Evolutionary conservation across 441 rosid genomes (phyloP), one percentile per base, ranked within the genome.

Genomic region (Erysimum cheiri): DNA sequence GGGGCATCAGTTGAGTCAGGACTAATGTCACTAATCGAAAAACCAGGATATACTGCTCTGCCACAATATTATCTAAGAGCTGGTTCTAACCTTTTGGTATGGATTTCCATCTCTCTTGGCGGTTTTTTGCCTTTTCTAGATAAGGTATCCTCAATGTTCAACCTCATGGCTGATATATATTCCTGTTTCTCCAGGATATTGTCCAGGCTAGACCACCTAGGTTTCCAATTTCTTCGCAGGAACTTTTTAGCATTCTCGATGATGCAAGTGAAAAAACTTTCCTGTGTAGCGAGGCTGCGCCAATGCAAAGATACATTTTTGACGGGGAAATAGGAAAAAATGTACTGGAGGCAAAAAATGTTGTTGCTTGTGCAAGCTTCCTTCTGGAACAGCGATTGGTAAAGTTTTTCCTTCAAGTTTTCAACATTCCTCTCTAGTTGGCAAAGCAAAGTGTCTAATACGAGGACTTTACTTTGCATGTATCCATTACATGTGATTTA

Each of bases 231-330:
- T 77, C 96, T 47, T 92, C 98, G 9, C 80, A 80, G 58, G 89
- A 88, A 67, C 81, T 95, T 40, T 92, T 95, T 76, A 74, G 84
- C 70, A 81, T 90, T 73, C 97, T 95, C 60, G 99, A 95, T 70
- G 92, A 95, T 77, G 97, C 98, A 72, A 95, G 99, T 80, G 99
- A 95, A 80, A 88, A 79, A 58, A 92, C 93, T 56, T 95, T 95
- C 76, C 80, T 95, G 47, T 79, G 80, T 76, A 92, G 89, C 54
- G 74, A 89, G 55, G 90, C 93, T 60, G 77, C 74, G 22, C 82
- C 84, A 73, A 82, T 95, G 83, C 97, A 92, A 83, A 95, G 82
- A 69, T 95, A 85, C 82, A 83, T 95, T 54, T 95, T 95, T 77
- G 90, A 92, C 57, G 96, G 97, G 35, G 99, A 87, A 80, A 87